Conservation (phyloP, 495 filamentous ascomycete genomes). For the Xanthoparmelia taractica region DNA sequence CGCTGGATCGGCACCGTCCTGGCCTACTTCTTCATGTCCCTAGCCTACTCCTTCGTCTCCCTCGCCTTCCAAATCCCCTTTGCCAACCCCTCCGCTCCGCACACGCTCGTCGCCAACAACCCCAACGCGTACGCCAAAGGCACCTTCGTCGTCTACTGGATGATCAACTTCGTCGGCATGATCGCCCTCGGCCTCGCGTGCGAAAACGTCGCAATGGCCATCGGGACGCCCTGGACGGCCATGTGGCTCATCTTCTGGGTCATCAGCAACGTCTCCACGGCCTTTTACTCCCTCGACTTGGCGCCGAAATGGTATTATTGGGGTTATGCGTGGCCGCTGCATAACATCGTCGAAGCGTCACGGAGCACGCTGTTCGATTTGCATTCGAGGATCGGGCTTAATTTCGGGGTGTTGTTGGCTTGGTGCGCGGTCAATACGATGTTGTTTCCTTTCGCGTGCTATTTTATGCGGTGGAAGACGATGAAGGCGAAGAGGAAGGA, state of each 20-base stretch:
- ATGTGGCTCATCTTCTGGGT: conserved; percentile 73
- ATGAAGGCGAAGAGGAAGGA: conserved; percentile 30
- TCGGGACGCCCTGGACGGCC: conserved; percentile 59
- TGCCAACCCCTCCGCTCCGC: conserved; percentile 36
- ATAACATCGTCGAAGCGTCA: conserved; percentile 57
- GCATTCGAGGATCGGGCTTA: conserved; percentile 53
- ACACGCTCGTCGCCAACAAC: conserved; percentile 38
- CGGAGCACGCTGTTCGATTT: conserved; percentile 57
- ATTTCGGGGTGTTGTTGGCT: conserved; percentile 55
- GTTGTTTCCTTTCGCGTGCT: conserved; percentile 55
- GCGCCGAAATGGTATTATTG: conserved; percentile 55
- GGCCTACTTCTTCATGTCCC: conserved; percentile 60
- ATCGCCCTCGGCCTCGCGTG: conserved; percentile 58
- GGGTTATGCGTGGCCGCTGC: conserved; percentile 68
- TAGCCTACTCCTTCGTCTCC: conserved; percentile 59
- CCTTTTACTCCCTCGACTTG: conserved; percentile 56
- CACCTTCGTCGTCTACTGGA: conserved; percentile 65
- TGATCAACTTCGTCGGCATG: conserved; percentile 69
- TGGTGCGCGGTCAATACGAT: conserved; percentile 51
- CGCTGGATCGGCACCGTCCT: conserved; percentile 51
- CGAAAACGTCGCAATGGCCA: conserved; percentile 65
- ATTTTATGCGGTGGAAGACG: conserved; percentile 52
- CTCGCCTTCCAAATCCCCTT: conserved; percentile 62
- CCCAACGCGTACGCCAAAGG: conserved; percentile 53
- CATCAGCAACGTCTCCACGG: conserved; percentile 59